These are phyloP conservation scores for Colletotrichum aenigma DNA, from an alignment of 2,329 filamentous ascomycete genomes.

Conservation along the genomic window DNA sequence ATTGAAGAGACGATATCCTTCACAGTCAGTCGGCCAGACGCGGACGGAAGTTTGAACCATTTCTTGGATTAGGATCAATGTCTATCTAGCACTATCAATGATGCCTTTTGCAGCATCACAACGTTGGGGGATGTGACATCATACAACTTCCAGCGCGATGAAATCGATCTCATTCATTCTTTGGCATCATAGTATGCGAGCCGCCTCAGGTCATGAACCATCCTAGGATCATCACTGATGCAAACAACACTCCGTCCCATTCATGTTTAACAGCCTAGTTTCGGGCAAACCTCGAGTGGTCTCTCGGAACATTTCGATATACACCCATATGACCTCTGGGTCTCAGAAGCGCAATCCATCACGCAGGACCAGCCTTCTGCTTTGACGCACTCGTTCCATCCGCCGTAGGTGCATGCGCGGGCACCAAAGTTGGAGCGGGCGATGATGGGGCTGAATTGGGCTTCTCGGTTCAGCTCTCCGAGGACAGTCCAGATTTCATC, in stretches of 20 bases:
- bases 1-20: neutral
- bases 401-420: neutral
- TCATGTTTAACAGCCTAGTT: neutral
- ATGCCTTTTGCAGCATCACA: neutral
- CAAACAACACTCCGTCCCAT: fast-evolving
- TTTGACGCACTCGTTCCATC: neutral
- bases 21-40: neutral
- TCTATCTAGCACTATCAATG: neutral
- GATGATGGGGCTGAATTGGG: neutral
- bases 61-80: neutral
- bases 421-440: neutral
- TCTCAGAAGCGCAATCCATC: neutral
- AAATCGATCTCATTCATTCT: neutral
- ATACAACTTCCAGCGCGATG: neutral
- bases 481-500: neutral
- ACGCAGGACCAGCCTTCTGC: neutral
- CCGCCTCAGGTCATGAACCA: fast-evolving
- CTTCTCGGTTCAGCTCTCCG: neutral
- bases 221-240: fast-evolving
- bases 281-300: neutral
- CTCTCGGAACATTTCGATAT: neutral
- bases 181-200: neutral
- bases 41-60: neutral
- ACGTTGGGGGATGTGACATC: fast-evolving
- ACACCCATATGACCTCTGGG: neutral